These are phyloP conservation scores for Spinellus fusiger DNA, from an alignment of 192 early-diverging fungal genomes.

Conservation along the genomic window DNA sequence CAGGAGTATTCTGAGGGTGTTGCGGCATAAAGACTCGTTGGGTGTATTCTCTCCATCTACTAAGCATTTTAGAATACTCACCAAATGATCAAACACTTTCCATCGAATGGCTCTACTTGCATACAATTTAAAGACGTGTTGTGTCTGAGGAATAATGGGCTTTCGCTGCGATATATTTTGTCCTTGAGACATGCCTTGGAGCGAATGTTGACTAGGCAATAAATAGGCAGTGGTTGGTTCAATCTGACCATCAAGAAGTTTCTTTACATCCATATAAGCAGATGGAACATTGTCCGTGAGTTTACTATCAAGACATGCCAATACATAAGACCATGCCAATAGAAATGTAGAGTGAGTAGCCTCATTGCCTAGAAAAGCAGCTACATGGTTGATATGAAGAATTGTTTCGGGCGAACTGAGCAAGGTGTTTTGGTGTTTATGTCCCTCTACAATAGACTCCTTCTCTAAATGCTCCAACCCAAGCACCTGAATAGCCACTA, in stretches of 20 bases:
- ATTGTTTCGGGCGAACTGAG: slow-evolving; percentile 25
- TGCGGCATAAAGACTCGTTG: slow-evolving; percentile 7
- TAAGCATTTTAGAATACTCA: slow-evolving; percentile 1
- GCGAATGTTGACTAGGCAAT: not conserved
- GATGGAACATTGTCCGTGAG: not conserved
- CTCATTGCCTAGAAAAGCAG: slow-evolving; percentile 23
- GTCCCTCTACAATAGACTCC: not conserved
- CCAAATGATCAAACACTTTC: slow-evolving; percentile 12
- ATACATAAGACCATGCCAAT: slow-evolving; percentile 40
- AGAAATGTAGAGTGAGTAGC: slow-evolving; percentile 32
- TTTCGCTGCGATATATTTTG: not conserved
- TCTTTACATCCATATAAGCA: not conserved
- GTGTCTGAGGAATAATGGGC: slow-evolving; percentile 10
- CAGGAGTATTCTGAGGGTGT: not conserved
- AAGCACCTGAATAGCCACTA: slow-evolving; percentile 29
- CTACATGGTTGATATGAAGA: slow-evolving; percentile 23
- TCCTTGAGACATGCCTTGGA: not conserved
- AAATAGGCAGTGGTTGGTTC: not conserved
- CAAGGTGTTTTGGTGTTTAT: slow-evolving; percentile 8
- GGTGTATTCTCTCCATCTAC: slow-evolving; percentile 8
- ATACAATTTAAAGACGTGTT: slow-evolving; percentile 11
- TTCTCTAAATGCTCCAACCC: slow-evolving; percentile 21
- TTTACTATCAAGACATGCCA: slow-evolving; percentile 6
- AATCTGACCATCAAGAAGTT: slow-evolving; percentile 7
- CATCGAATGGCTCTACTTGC: slow-evolving; percentile 10